A percentile compares a stretch with the other conserved stretches of the same genome.
phyloP scores from a whole-genome alignment of 106 monocot species.

The Phalaenopsis aphrodite region DNA sequence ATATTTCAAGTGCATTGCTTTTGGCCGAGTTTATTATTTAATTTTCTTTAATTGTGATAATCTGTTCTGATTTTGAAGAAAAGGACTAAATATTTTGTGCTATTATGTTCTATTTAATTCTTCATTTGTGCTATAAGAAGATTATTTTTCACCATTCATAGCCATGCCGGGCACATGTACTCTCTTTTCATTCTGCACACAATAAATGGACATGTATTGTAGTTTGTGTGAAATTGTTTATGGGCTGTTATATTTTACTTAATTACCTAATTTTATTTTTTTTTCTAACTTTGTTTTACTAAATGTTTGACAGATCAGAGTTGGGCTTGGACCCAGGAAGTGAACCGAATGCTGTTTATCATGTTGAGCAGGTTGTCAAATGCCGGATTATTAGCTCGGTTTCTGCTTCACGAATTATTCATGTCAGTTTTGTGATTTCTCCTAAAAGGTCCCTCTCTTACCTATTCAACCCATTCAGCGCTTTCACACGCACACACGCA shows the following conservation, averaged over 20 bases:
- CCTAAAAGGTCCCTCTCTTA: slow-evolving; percentile 44
- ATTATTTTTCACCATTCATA: background rate
- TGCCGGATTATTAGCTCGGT: slow-evolving; percentile 68
- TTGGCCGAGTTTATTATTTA: background rate
- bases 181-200: background rate
- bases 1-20: background rate
- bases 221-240: background rate
- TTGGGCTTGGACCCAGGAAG: slow-evolving; percentile 78
- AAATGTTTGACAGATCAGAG: slow-evolving; percentile 51
- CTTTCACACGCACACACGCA: background rate
- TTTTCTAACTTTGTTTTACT: background rate
- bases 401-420: slow-evolving; percentile 38
- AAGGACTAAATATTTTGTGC: background rate
- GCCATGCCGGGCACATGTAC: background rate
- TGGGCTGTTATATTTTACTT: too few species aligned
- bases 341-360: slow-evolving; percentile 57
- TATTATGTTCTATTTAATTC: background rate
- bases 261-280: background rate
- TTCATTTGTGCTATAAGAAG: background rate
- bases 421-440: slow-evolving; percentile 65
- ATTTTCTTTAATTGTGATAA: background rate
- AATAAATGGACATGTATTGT: background rate
- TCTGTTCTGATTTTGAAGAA: background rate
- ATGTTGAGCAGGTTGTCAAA: slow-evolving; percentile 93
- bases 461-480: background rate